Conservation (phyloP, 2,329 filamentous ascomycete genomes). For the Falciphora oryzae region DNA sequence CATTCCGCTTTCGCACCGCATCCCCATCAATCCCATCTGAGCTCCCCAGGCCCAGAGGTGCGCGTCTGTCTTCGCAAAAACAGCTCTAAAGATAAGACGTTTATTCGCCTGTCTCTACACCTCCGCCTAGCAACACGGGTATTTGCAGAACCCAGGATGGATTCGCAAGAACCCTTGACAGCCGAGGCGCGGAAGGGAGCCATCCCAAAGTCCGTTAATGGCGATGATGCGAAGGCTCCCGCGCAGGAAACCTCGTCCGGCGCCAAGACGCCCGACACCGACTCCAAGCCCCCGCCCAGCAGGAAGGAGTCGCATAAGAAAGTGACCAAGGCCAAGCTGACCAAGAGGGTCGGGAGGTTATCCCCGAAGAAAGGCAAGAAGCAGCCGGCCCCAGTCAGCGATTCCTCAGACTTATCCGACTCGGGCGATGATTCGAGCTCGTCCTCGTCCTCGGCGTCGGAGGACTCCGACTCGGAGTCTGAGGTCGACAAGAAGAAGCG, state of each 20-base stretch:
- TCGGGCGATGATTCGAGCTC: slow-evolving; percentile 15
- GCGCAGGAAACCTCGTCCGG: slow-evolving; percentile 14
- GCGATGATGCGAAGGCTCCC: slow-evolving; percentile 20
- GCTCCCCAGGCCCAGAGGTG: not conserved
- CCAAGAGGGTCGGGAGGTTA: slow-evolving; percentile 17
- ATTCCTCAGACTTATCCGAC: slow-evolving; percentile 2
- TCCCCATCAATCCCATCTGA: not conserved
- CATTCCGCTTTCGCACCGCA: not conserved
- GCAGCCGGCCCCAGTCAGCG: not conserved
- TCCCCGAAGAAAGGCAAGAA: slow-evolving; percentile 2
- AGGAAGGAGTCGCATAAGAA: slow-evolving; percentile 16
- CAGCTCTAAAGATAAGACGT: too few relatives aligned
- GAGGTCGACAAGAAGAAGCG: slow-evolving; percentile 22
- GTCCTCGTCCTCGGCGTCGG: slow-evolving; percentile 16
- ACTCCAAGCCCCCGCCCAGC: slow-evolving; percentile 16
- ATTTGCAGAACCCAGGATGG: not conserved
- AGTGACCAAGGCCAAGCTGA: slow-evolving; percentile 19
- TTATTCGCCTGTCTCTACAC: not conserved
- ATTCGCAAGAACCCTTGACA: not conserved
- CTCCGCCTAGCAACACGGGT: not conserved
- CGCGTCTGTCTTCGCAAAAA: not conserved
- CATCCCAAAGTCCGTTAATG: slow-evolving; percentile 15
- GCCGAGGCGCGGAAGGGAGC: slow-evolving; percentile 19
- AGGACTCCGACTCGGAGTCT: slow-evolving; percentile 21
- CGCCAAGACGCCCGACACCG: slow-evolving; percentile 18